Evolutionary conservation across 805 yeast genomes (phyloP), one percentile per base, ranked within the genome.

Genomic region (Barnettozyma sp.): DNA sequence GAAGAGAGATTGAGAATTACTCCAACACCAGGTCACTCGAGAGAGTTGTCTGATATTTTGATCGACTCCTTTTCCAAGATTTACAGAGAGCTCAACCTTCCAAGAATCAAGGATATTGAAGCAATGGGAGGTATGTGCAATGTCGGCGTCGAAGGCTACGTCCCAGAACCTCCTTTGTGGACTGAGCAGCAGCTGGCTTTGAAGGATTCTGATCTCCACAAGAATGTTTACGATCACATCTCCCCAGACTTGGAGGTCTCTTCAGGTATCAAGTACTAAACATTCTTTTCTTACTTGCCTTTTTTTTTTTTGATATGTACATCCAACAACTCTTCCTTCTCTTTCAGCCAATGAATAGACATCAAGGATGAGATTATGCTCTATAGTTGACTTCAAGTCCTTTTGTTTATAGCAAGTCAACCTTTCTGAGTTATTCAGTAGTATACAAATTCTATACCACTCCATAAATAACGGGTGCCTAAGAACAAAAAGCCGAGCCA

Each of bases 1-100:
- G 81, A 87, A 46, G 99, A 92, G 66, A 79, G 98, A 59, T 75
- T 92, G 53, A 79, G 99, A 65, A 78, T 92, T 56, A 92, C 99
- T n/a, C 97, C 99, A 38, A 88, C 98, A 27, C 99, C 99, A 24
- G 97, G 96, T 36, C 99, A 92, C 59, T 73, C 77, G 14, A 70
- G 76, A 40, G 83, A 79, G 39, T 68, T 85, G 33, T 71, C 90
- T 35, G 85, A 87, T 56, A 70, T 76, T 46, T 71, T 92, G 49
- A 70, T 92, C 36, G 73, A 65, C 9, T 86, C 97, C 10, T 68
- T 92, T 33, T 95, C 86, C 49, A 72, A 74, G 31, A 85, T 88
- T 17, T 92, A 90, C 67, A 68, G 66, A 27, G 81, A 80, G 44
- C 69, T 92, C 59, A 70, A 68, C 42, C 72, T 90, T 58, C 78